Evolutionary conservation across 192 early-diverging fungal species (phyloP).

Genomic region (Linderina pennispora): DNA sequence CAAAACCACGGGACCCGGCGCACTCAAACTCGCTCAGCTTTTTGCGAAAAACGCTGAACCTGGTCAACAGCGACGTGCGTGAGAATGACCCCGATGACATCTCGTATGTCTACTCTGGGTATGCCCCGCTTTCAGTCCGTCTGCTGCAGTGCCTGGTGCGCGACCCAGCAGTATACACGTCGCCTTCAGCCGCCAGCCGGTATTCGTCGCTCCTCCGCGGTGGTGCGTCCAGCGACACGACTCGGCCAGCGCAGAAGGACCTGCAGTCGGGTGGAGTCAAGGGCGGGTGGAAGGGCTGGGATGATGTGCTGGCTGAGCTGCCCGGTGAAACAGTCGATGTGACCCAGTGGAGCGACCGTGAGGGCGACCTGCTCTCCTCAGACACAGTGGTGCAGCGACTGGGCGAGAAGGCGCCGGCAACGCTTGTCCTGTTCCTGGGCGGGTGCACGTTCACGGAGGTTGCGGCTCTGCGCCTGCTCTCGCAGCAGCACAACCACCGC

Average conservation of each 20-base stretch:
- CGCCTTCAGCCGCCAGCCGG: slow-evolving; percentile 22
- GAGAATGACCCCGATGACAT: slow-evolving; percentile 82
- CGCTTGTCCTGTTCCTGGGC: slow-evolving; percentile 90
- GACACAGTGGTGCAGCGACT: slow-evolving; percentile 35
- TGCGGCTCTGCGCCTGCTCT: slow-evolving; percentile 82
- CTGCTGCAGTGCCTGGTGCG: slow-evolving; percentile 73
- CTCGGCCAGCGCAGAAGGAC: slow-evolving; percentile 9
- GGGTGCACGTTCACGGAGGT: slow-evolving; percentile 95
- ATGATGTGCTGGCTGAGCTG: slow-evolving; percentile 74
- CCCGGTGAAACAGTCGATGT: slow-evolving; percentile 81
- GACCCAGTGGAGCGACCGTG: slow-evolving; percentile 53
- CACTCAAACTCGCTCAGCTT: slow-evolving; percentile 34
- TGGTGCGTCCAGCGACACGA: slow-evolving; percentile 33
- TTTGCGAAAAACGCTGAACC: slow-evolving; percentile 61
- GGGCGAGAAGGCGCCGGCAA: slow-evolving; percentile 55
- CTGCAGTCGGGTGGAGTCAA: slow-evolving; percentile 32
- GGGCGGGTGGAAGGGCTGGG: slow-evolving; percentile 82
- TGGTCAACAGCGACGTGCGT: slow-evolving; percentile 84
- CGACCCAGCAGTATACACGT: slow-evolving; percentile 33
- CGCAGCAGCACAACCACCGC: slow-evolving; percentile 71
- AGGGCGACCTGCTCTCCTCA: slow-evolving; percentile 26
- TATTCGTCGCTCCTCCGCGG: slow-evolving; percentile 38
- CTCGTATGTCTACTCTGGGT: slow-evolving; percentile 91
- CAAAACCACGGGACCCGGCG: slow-evolving; percentile 14
- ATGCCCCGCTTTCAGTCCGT: slow-evolving; percentile 86